Conservation (phyloP, 352 stramenopile genomes). For the Pythium biforme region DNA sequence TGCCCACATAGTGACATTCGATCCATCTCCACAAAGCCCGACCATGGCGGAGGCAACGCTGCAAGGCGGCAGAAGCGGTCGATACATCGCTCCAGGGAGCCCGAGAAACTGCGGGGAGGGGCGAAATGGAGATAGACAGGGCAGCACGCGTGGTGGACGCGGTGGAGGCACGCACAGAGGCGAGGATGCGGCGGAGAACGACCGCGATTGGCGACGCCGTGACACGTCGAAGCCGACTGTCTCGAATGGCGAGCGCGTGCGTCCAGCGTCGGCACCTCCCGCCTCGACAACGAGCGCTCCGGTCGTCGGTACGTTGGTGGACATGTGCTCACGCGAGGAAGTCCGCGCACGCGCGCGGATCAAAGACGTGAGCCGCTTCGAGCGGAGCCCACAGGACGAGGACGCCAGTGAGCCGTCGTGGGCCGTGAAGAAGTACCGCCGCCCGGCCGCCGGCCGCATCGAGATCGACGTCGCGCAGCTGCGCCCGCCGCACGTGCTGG, state of each 20-base stretch:
- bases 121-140: neutral
- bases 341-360: constrained; percentile 8
- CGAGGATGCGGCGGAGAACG: neutral
- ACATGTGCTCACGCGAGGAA: constrained; percentile 26
- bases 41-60: neutral
- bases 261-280: neutral
- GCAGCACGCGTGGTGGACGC: neutral
- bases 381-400: neutral
- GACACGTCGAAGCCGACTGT: neutral
- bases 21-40: neutral
- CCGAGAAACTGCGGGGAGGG: neutral
- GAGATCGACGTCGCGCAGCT: constrained; percentile 20
- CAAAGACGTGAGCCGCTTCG: constrained; percentile 32
- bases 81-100: neutral
- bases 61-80: neutral
- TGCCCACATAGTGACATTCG: neutral
- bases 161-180: neutral
- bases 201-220: constrained; percentile 4
- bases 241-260: neutral
- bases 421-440: constrained; percentile 31
- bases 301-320: constrained; percentile 12
- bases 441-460: constrained; percentile 24
- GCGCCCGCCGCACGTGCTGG: constrained; percentile 14
- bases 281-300: too few relatives aligned
- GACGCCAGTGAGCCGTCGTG: neutral